Evolutionary conservation across 192 early-diverging fungal genomes (phyloP).

Genomic region (Podila epicladia): DNA sequence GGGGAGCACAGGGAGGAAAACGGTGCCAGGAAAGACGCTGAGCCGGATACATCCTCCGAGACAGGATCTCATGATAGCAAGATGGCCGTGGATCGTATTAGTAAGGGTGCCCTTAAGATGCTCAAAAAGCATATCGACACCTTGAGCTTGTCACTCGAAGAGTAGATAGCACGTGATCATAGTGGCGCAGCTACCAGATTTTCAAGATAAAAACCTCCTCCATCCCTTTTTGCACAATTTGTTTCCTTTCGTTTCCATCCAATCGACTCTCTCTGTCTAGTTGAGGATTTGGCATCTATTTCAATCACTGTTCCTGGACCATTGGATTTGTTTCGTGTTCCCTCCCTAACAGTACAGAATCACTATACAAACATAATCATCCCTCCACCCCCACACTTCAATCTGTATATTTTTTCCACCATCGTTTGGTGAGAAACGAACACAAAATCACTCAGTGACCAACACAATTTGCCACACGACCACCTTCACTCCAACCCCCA

Average conservation of each 20-base stretch:
- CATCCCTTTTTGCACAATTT: no score
- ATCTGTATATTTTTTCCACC: no score
- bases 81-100: conserved; percentile 12
- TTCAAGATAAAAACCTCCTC: no score
- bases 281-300: no score
- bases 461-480: not conserved
- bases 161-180: conserved; percentile 1
- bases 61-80: not conserved
- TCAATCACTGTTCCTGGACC: no score
- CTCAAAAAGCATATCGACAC: conserved; percentile 48
- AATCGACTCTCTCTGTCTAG: no score
- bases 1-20: not conserved
- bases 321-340: no score
- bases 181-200: no score
- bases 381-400: no score
- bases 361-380: no score
- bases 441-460: conserved; percentile 3
- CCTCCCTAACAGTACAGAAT: no score
- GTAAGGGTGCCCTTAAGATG: conserved; percentile 50
- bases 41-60: not conserved
- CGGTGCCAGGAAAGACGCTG: not conserved
- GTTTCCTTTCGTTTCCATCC: no score
- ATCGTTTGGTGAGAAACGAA: conserved; percentile 1
- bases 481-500: not conserved
- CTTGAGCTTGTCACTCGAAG: conserved; percentile 32